Evolutionary conservation across 1,139 yeast genomes (phyloP).

Genomic region (Ogataea hybrid): DNA sequence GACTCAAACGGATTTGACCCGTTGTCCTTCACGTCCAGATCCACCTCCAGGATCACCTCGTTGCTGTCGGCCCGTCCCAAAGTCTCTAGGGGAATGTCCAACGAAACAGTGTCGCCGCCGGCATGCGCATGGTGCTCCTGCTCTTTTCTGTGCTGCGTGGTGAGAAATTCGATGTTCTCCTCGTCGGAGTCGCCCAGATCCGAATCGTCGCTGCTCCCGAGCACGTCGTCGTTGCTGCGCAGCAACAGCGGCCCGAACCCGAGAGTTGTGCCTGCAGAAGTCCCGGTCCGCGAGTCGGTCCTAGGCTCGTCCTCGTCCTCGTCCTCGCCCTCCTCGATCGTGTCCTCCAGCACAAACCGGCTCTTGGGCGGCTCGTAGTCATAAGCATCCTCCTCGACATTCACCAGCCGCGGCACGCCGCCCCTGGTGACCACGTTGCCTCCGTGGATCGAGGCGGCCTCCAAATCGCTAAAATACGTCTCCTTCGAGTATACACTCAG

Average conservation of each 20-base stretch:
- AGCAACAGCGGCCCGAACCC: constrained; percentile 11
- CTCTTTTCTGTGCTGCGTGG: constrained; percentile 24
- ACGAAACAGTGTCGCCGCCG: constrained; percentile 4
- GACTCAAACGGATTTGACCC: constrained; percentile 7
- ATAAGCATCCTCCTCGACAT: constrained; percentile 51
- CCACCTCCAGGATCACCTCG: constrained; percentile 20
- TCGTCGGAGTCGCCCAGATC: constrained; percentile 31
- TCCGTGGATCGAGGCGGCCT: constrained; percentile 56
- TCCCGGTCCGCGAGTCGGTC: constrained; percentile 2
- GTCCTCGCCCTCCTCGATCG: constrained; percentile 24
- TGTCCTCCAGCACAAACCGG: constrained; percentile 19
- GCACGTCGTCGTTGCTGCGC: constrained; percentile 9
- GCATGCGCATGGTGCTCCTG: not conserved
- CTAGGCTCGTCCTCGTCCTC: constrained; percentile 26
- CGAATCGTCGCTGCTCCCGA: constrained; percentile 20
- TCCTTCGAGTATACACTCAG: constrained; percentile 51
- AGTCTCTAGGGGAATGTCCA: constrained; percentile 20
- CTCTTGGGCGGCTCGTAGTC: constrained; percentile 38
- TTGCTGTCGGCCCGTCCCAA: constrained; percentile 13
- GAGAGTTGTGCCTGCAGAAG: not conserved
- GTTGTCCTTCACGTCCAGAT: constrained; percentile 11
- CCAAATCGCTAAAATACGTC: constrained; percentile 53
- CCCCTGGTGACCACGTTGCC: constrained; percentile 64
- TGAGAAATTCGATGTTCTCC: constrained; percentile 31
- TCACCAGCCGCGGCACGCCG: constrained; percentile 57